A percentile compares a stretch with the other conserved stretches of the same genome.
Conservation (phyloP, 257 asterid species). For the Rubia yunnanensis region DNA sequence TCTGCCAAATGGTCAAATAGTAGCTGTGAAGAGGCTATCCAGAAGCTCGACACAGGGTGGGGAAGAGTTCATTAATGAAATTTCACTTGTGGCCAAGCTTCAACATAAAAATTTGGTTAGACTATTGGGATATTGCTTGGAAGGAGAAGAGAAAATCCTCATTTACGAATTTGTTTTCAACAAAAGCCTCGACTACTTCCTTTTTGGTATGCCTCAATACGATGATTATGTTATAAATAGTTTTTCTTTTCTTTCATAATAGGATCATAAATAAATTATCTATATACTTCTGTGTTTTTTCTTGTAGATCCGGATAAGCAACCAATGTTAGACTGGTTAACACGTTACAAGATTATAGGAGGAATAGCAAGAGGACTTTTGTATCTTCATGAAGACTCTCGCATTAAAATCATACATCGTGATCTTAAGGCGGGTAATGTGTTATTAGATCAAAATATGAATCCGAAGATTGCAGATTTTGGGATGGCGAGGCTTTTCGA, state of each 20-base stretch:
- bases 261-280: no score
- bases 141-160: slow-evolving; percentile 20
- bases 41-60: slow-evolving; percentile 18
- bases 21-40: slow-evolving; percentile 28
- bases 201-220: slow-evolving; percentile 17
- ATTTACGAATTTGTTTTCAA: slow-evolving; percentile 24
- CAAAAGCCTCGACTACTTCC: slow-evolving; percentile 19
- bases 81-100: no score
- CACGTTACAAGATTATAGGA: neutral
- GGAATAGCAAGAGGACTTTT: neutral
- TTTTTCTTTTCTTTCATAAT: no score
- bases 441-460: neutral
- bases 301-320: neutral
- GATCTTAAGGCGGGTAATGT: neutral
- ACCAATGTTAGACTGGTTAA: neutral
- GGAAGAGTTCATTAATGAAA: slow-evolving; percentile 15
- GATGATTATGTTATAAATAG: neutral
- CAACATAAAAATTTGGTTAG: slow-evolving; percentile 25
- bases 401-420: neutral
- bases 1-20: slow-evolving; percentile 13
- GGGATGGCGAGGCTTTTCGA: neutral
- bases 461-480: neutral
- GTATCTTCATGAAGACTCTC: neutral
- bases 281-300: no score
- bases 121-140: slow-evolving; percentile 18